phyloP scores from a whole-genome alignment of 2,329 filamentous ascomycete genomes.

The Tolypocladium tundrense region DNA sequence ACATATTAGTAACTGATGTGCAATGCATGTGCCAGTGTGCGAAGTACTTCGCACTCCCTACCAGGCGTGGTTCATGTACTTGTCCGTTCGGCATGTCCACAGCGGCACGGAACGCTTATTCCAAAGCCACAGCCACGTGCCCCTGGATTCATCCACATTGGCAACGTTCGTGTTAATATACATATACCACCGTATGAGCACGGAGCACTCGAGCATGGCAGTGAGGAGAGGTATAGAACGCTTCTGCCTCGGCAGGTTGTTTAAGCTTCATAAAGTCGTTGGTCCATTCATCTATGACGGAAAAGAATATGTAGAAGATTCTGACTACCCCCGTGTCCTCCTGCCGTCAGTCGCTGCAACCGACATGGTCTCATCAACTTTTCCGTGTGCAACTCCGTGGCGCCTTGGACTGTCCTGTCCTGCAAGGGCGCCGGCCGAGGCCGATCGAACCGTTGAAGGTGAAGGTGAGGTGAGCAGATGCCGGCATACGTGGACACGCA shows the following conservation, averaged over 20 bases:
- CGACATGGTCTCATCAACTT: neutral
- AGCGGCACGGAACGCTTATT: neutral
- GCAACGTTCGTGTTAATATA: neutral
- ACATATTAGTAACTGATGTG: neutral
- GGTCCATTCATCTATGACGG: constrained; percentile 24
- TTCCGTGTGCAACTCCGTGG: neutral
- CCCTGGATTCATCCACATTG: neutral
- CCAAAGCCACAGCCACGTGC: neutral
- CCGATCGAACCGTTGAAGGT: neutral
- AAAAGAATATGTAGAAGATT: constrained; percentile 24
- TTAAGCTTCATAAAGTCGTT: constrained; percentile 13
- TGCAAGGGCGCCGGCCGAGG: neutral
- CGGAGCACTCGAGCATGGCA: neutral
- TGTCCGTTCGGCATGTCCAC: neutral
- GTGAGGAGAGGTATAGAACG: neutral
- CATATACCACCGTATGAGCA: neutral
- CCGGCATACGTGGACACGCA: neutral
- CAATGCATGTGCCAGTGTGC: neutral
- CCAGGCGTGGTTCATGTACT: neutral
- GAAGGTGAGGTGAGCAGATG: neutral
- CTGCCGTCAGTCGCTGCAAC: constrained; percentile 1
- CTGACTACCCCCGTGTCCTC: constrained; percentile 10
- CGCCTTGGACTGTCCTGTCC: neutral
- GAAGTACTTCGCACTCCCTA: neutral
- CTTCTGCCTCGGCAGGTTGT: neutral